These are phyloP conservation scores for Phytophthora vignae DNA, from an alignment of 352 stramenopile species.

Conservation along the genomic window DNA sequence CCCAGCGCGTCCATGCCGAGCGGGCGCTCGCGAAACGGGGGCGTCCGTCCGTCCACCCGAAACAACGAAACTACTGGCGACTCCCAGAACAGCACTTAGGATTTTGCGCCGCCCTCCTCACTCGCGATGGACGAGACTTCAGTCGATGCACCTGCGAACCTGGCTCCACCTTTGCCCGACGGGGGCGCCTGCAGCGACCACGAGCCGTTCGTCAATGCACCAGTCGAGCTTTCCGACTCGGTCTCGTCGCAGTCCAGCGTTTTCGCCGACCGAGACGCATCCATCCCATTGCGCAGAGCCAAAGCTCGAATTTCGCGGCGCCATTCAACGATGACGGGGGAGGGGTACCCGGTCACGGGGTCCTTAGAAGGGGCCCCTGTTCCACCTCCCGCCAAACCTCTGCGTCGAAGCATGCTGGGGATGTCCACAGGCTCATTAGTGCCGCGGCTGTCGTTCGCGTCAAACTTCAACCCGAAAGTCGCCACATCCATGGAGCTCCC, in stretches of 20 bases:
- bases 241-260: background rate
- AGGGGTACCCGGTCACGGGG: background rate
- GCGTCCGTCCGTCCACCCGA: background rate
- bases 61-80: background rate
- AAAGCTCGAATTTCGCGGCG: background rate
- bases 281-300: background rate
- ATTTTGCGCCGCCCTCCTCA: background rate
- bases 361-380: background rate
- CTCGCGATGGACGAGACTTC: background rate
- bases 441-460: background rate
- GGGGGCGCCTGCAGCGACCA: background rate
- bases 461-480: background rate
- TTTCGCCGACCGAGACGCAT: background rate
- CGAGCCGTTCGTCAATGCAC: background rate
- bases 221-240: background rate
- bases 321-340: background rate
- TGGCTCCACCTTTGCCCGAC: background rate
- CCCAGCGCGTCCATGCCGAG: background rate
- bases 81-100: background rate
- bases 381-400: background rate
- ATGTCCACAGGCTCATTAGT: background rate
- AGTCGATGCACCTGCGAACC: background rate
- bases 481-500: background rate
- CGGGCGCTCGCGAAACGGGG: background rate
- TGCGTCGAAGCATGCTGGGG: slow-evolving; percentile 4